These are phyloP conservation scores for Sclerotinia nivalis DNA, from an alignment of 2,329 filamentous ascomycete genomes.

Conservation along the genomic window DNA sequence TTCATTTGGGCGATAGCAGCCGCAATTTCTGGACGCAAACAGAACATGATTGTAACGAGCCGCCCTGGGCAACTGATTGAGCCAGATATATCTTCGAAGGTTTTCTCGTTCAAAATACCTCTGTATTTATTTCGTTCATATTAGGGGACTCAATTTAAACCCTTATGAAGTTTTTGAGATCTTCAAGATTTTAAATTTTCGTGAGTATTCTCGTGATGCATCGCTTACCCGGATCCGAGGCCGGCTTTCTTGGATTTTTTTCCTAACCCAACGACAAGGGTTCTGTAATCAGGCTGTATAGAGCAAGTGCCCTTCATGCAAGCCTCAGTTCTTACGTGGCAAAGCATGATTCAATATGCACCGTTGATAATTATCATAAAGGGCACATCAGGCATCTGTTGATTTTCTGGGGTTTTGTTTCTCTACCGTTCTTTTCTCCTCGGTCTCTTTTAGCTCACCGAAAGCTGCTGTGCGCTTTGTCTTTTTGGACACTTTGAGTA, in stretches of 20 bases:
- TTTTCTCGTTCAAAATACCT: background rate
- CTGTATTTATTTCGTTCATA: background rate
- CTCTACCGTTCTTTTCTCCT: background rate
- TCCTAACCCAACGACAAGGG: background rate
- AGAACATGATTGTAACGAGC: background rate
- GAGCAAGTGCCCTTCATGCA: constrained; percentile 6
- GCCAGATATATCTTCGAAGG: background rate
- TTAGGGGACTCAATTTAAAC: background rate
- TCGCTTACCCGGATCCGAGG: background rate
- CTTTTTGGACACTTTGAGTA: background rate
- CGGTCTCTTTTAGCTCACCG: background rate
- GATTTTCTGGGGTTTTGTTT: background rate
- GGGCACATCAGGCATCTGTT: background rate
- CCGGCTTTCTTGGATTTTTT: background rate
- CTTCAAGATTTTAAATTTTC: background rate
- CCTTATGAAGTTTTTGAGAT: background rate
- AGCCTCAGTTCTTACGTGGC: constrained; percentile 5
- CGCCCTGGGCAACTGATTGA: constrained; percentile 3
- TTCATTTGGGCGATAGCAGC: background rate
- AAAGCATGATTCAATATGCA: background rate
- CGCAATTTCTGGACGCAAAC: background rate
- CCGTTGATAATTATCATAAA: background rate
- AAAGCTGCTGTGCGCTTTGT: background rate
- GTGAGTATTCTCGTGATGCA: background rate
- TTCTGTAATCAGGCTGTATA: background rate